Evolutionary conservation across 1,284 basidiomycete genomes (phyloP), one percentile per base, ranked within the genome.

Genomic region (Tremellales sp.): DNA sequence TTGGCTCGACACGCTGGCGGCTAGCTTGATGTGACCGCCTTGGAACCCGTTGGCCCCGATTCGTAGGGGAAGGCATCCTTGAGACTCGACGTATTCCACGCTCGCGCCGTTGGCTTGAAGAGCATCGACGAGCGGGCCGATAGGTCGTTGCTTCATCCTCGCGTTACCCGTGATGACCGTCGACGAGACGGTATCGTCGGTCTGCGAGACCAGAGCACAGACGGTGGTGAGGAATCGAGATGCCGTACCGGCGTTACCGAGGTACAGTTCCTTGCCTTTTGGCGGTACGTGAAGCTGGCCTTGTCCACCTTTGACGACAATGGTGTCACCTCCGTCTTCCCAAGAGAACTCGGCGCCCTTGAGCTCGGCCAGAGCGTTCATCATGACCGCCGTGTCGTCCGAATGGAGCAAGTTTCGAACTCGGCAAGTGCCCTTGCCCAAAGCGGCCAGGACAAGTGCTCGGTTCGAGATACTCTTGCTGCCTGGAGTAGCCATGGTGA

Each of bases 361-460:
- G 54, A 98, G 83, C 50, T 92, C 89, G 42, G 84, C 79, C 17
- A 97, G 78, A 23, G 91, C 90, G 15, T 84, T 80, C 91, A 98
- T 97, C 96, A 99, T 98, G 51, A 99, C 94, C 61, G 92, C 90
- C 0, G 94, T 99, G 72, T 99, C 94, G 66, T 98, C 94, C 8
- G 92, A 97, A 71, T 97, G 93, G 37, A 98, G 79, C 15, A 97
- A 77, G 67, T 97, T 97, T 72, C 80, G 86, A 44, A 99, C 78
- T 50, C 85, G 81, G 74, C 92, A 96, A 0, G 86, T 91, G 12
- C 94, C 94, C 40, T 81, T 82, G 0, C 84, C 89, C 13, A 99
- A 82, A 0, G 96, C 92, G 7, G 96, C 94, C 21, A 99, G 83
- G 1, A 98, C 84, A 39, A 99, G 79, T 0, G 90, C 92, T 40